Evolutionary conservation across 2,329 filamentous ascomycete genomes (phyloP).

Genomic region (Metarhizium robertsii): DNA sequence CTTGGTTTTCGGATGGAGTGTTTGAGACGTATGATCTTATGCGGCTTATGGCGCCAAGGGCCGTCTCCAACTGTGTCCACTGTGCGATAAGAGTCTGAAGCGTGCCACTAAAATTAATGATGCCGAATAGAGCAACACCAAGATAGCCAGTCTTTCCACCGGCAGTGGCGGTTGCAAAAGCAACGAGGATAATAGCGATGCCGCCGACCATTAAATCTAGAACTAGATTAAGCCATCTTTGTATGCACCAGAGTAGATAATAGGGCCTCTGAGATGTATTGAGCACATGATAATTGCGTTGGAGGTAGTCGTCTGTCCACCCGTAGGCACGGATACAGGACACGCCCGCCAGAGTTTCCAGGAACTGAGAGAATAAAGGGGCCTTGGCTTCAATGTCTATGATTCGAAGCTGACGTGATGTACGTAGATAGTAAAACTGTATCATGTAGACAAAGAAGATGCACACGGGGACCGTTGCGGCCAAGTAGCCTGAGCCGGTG

Average conservation of each 20-base stretch:
- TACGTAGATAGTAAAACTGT: constrained; percentile 21
- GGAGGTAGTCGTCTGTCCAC: constrained; percentile 14
- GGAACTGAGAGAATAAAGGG: constrained; percentile 18
- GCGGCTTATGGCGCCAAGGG: constrained; percentile 16
- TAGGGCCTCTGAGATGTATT: constrained; percentile 21
- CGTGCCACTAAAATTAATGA: constrained; percentile 19
- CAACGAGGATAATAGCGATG: constrained; percentile 35
- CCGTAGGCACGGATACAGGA: constrained; percentile 25
- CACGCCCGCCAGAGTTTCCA: constrained; percentile 16
- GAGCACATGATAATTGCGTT: constrained; percentile 18
- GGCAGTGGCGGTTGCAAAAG: constrained; percentile 28
- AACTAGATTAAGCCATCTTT: constrained; percentile 39
- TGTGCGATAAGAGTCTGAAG: constrained; percentile 23
- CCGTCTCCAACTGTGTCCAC: constrained; percentile 21
- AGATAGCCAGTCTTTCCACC: constrained; percentile 17
- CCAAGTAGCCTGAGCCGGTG: constrained; percentile 34
- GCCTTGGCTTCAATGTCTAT: constrained; percentile 21
- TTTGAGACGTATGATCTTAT: constrained; percentile 16
- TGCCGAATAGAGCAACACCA: constrained; percentile 17
- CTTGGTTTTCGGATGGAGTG: constrained; percentile 13
- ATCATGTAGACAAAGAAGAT: constrained; percentile 14
- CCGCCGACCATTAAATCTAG: constrained; percentile 35
- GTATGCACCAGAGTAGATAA: constrained; percentile 37
- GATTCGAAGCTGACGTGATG: constrained; percentile 21
- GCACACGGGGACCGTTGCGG: constrained; percentile 33